Percentiles rank a stretch among this genome's conserved stretches.
Evolutionary conservation across 768 basidiomycete species (phyloP).

Genomic region (Termitomyces sp.): DNA sequence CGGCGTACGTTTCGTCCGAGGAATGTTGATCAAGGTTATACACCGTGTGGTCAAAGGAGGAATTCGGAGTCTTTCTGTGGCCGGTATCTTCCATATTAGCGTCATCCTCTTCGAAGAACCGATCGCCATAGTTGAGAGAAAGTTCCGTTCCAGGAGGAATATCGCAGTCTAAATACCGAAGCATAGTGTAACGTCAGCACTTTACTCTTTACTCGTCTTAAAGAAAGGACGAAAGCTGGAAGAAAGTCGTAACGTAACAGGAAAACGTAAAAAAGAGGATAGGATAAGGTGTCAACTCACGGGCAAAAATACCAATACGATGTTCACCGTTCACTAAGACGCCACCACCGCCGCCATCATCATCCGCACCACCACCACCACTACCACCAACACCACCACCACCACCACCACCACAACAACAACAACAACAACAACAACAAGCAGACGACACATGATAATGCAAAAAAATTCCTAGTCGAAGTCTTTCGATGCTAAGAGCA

Average conservation of each 20-base stretch:
- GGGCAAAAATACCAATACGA: conserved; percentile 56
- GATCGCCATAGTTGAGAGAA: conserved; percentile 51
- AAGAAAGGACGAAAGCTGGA: background rate
- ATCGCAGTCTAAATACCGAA: conserved; percentile 25
- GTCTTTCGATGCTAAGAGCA: background rate
- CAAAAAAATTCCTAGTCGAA: background rate
- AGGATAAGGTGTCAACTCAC: conserved; percentile 26
- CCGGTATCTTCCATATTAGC: background rate
- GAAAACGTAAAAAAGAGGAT: background rate
- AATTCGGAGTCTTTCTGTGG: background rate
- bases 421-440: background rate
- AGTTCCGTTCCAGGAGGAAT: conserved; percentile 43
- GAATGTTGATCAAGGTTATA: conserved; percentile 15
- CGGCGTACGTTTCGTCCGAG: conserved; percentile 15
- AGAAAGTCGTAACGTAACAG: background rate
- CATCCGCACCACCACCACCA: background rate
- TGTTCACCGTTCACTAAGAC: conserved; percentile 60
- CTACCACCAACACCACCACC: background rate
- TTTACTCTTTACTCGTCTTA: background rate
- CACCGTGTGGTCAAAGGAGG: background rate
- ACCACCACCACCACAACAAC: background rate
- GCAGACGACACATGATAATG: too few species aligned
- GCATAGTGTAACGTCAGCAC: background rate
- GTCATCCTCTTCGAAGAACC: conserved; percentile 30
- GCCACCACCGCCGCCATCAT: background rate